Conservation (phyloP, 2,329 filamentous ascomycete genomes). For the Beauveria rudraprayagi region DNA sequence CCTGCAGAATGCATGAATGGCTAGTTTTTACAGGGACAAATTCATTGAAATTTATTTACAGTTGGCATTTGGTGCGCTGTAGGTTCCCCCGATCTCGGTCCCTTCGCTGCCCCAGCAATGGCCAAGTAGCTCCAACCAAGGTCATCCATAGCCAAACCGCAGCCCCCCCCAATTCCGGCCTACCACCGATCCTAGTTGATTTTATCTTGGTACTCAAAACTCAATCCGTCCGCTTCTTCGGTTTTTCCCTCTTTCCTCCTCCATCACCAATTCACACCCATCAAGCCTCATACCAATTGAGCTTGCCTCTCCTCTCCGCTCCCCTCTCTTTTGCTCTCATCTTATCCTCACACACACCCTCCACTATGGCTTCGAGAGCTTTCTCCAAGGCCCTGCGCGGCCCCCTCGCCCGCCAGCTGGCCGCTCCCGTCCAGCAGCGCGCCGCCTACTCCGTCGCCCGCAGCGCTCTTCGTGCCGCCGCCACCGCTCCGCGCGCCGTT, state of each 20-base stretch:
- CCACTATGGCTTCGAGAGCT: conserved; percentile 69
- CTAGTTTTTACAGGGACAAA: not conserved
- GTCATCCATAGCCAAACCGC: not conserved
- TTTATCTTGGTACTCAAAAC: conserved; percentile 7
- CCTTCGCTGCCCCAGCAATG: conserved; percentile 7
- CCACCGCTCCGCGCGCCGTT: conserved; percentile 44
- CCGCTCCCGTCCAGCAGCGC: conserved; percentile 52
- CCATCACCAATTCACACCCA: not conserved
- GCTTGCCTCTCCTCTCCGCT: conserved; percentile 4
- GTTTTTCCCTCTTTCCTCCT: conserved; percentile 8
- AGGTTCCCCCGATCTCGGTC: conserved; percentile 8
- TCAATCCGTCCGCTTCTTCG: conserved; percentile 3
- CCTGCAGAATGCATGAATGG: not conserved
- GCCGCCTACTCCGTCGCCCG: conserved; percentile 55
- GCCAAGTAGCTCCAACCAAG: not conserved
- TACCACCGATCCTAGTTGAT: conserved; percentile 7
- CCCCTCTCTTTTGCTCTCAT: conserved; percentile 8
- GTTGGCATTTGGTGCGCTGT: not conserved
- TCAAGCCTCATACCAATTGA: conserved; percentile 9
- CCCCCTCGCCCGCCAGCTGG: conserved; percentile 56
- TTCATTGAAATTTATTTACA: not conserved
- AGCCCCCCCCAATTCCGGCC: conserved; percentile 3
- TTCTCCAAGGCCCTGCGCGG: conserved; percentile 60
- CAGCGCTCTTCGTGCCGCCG: conserved; percentile 45
- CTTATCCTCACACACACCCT: conserved; percentile 17